These are phyloP conservation scores for Colletotrichum musicola DNA, from an alignment of 2,329 filamentous ascomycete species.

Conservation along the genomic window DNA sequence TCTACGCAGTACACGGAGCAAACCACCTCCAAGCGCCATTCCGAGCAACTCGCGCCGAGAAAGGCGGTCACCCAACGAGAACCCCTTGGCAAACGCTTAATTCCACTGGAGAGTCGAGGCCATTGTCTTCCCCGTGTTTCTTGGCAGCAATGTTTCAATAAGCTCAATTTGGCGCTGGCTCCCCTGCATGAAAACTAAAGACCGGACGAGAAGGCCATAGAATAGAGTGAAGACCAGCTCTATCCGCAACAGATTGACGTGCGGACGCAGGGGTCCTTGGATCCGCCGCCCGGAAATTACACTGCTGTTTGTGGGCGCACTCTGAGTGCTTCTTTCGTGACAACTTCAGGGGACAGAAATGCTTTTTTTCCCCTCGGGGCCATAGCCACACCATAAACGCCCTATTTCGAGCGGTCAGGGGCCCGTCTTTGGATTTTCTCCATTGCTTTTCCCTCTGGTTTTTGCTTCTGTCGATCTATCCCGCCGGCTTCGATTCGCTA, in stretches of 20 bases:
- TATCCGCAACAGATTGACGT: slow-evolving; percentile 16
- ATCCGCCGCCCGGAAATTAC: slow-evolving; percentile 28
- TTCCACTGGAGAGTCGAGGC: background rate
- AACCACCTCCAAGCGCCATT: background rate
- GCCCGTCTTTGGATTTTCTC: background rate
- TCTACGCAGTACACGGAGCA: background rate
- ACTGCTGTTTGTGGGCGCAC: slow-evolving; percentile 3
- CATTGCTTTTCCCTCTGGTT: background rate
- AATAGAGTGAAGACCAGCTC: slow-evolving; percentile 1
- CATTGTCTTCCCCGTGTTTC: background rate
- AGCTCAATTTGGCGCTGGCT: slow-evolving; percentile 23
- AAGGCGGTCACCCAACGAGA: background rate
- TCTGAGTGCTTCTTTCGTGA: background rate
- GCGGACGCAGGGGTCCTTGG: slow-evolving; percentile 25
- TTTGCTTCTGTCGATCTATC: background rate
- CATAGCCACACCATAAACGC: slow-evolving; percentile 2
- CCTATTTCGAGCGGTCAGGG: background rate
- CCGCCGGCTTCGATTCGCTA: background rate
- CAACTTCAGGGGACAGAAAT: background rate
- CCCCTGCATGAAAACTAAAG: slow-evolving; percentile 6
- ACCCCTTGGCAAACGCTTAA: slow-evolving; percentile 6
- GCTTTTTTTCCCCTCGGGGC: background rate
- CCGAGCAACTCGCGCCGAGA: background rate
- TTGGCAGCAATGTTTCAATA: slow-evolving; percentile 34
- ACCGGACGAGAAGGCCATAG: slow-evolving; percentile 9